phyloP scores from a whole-genome alignment of 2,329 filamentous ascomycete genomes.

The Ceratocystis albifundus region DNA sequence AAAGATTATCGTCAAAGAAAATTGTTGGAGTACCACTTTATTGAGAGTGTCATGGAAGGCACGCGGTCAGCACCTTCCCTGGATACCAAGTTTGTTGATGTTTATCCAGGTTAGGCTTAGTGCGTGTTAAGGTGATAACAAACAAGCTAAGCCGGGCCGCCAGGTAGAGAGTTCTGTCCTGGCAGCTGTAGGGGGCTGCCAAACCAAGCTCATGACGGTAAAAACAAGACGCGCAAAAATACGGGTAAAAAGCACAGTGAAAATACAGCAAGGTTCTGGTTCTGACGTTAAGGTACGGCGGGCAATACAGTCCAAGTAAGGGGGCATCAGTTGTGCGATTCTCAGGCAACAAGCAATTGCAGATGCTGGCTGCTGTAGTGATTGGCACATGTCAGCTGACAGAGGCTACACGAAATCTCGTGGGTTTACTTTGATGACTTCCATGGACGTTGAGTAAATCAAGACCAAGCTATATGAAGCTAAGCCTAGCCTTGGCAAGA shows the following conservation, averaged over 20 bases:
- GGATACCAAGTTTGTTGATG: conserved; percentile 17
- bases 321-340: neutral
- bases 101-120: conserved; percentile 13
- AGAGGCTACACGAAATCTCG: too few species aligned
- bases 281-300: neutral
- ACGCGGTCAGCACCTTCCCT: conserved; percentile 13
- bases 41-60: neutral
- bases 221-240: neutral
- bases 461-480: too few species aligned
- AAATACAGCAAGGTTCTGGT: neutral
- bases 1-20: neutral
- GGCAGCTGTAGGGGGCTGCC: neutral
- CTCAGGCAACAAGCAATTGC: neutral
- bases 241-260: neutral
- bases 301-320: neutral
- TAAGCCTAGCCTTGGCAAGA: too few species aligned
- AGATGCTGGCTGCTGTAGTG: neutral
- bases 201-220: neutral
- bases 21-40: neutral
- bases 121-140: conserved; percentile 9
- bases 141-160: neutral
- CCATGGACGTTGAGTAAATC: too few species aligned
- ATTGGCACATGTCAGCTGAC: neutral
- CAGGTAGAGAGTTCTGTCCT: neutral
- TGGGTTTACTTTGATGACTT: too few species aligned